A percentile compares a stretch with the other conserved stretches of the same genome.
phyloP scores from a whole-genome alignment of 1,139 yeast genomes.

The Blastobotrys elegans region DNA sequence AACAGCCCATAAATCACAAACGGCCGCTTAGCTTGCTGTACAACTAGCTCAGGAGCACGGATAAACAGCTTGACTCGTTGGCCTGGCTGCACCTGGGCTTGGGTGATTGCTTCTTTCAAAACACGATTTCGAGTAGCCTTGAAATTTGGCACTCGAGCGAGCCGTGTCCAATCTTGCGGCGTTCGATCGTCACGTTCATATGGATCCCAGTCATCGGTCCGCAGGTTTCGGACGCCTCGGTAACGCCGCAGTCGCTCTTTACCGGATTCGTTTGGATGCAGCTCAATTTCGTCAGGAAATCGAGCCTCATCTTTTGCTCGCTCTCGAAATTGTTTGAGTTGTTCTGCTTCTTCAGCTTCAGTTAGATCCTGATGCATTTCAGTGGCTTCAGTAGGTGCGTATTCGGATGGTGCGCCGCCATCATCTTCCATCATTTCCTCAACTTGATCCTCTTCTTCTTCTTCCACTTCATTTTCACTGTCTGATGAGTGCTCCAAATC shows the following conservation, averaged over 20 bases:
- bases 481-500: constrained; percentile 35
- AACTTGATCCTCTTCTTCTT: constrained; percentile 51
- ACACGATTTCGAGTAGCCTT: constrained; percentile 72
- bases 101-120: constrained; percentile 51
- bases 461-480: constrained; percentile 49
- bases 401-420: constrained; percentile 28
- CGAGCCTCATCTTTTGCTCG: constrained; percentile 80
- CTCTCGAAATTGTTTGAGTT: constrained; percentile 61
- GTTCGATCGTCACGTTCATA: constrained; percentile 74
- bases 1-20: constrained; percentile 68
- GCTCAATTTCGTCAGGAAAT: constrained; percentile 92
- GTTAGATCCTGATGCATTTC: constrained; percentile 70
- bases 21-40: constrained; percentile 36
- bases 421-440: constrained; percentile 39
- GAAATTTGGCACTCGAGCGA: constrained; percentile 70
- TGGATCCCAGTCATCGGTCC: constrained; percentile 79
- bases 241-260: constrained; percentile 68
- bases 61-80: constrained; percentile 55
- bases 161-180: constrained; percentile 74
- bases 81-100: constrained; percentile 61
- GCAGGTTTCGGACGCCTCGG: constrained; percentile 81
- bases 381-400: constrained; percentile 47
- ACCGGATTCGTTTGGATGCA: constrained; percentile 71
- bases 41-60: constrained; percentile 52
- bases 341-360: constrained; percentile 80